These are phyloP conservation scores for Periconia macrospinosa DNA, from an alignment of 2,329 filamentous ascomycete genomes.

Conservation along the genomic window DNA sequence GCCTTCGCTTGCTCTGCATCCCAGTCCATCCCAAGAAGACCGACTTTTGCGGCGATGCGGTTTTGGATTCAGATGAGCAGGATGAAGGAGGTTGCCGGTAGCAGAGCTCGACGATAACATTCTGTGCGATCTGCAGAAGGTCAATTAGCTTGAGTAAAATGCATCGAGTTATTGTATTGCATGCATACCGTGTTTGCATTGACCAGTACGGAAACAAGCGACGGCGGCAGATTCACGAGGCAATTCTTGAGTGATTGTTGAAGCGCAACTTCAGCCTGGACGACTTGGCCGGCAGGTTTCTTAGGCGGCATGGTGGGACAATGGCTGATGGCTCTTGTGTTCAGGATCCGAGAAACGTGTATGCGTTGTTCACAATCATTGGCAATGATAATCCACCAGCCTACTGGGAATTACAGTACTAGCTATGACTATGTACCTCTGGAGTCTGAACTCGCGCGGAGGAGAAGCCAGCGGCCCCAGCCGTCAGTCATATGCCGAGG, in stretches of 20 bases:
- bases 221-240: conserved; percentile 86
- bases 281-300: conserved; percentile 53
- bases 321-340: neutral
- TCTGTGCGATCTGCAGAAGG: conserved; percentile 73
- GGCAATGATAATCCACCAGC: no score
- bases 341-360: no score
- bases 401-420: no score
- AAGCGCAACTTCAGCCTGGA: conserved; percentile 80
- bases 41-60: conserved; percentile 60
- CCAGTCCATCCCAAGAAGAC: conserved; percentile 95
- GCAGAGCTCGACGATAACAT: conserved; percentile 91
- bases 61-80: conserved; percentile 38
- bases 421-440: no score
- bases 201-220: conserved; percentile 80
- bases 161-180: conserved; percentile 31
- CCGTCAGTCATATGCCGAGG: neutral
- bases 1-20: conserved; percentile 88
- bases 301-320: conserved; percentile 39
- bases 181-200: conserved; percentile 79
- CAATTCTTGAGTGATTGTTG: conserved; percentile 85
- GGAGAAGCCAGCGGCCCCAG: no score
- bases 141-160: conserved; percentile 50
- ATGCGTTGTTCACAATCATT: no score
- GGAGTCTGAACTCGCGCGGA: neutral
- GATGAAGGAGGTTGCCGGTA: conserved; percentile 65